Evolutionary conservation across 192 early-diverging fungal genomes (phyloP).

Genomic region (Rhizophagus prolifer): DNA sequence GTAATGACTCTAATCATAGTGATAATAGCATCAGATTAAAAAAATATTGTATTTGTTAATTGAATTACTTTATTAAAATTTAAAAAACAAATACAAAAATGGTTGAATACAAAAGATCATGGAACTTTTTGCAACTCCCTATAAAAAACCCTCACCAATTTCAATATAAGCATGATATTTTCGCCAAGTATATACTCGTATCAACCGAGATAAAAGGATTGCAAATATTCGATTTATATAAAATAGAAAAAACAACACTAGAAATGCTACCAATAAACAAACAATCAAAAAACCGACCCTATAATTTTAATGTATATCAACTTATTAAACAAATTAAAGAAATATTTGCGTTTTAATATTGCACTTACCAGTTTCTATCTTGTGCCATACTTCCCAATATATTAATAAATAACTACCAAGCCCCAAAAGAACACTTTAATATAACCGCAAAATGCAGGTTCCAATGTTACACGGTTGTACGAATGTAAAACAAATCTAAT

Average conservation of each 20-base stretch:
- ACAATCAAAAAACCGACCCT: conserved; percentile 62
- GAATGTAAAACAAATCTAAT: too few relatives aligned
- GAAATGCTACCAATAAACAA: conserved; percentile 64
- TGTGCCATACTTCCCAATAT: too few relatives aligned
- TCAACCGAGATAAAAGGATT: conserved; percentile 56
- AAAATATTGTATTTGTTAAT: neutral
- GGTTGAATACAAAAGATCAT: neutral
- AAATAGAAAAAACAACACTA: conserved; percentile 72
- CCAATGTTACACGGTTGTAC: too few relatives aligned
- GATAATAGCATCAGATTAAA: neutral
- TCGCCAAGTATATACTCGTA: conserved; percentile 69
- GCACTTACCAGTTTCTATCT: too few relatives aligned
- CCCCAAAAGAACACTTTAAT: too few relatives aligned
- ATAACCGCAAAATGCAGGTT: too few relatives aligned
- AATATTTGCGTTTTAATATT: too few relatives aligned
- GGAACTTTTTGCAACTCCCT: neutral
- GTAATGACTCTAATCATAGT: conserved; percentile 58
- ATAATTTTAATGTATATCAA: neutral
- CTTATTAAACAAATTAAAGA: too few relatives aligned
- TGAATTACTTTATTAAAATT: neutral
- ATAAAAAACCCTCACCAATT: conserved; percentile 40
- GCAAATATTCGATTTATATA: conserved; percentile 68
- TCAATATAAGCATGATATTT: conserved; percentile 66
- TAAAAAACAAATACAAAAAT: neutral
- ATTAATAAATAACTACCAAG: too few relatives aligned